Evolutionary conservation across 306 rosid genomes (phyloP), one percentile per base, ranked within the genome.

Genomic region (Lathyrus tuberosus): DNA sequence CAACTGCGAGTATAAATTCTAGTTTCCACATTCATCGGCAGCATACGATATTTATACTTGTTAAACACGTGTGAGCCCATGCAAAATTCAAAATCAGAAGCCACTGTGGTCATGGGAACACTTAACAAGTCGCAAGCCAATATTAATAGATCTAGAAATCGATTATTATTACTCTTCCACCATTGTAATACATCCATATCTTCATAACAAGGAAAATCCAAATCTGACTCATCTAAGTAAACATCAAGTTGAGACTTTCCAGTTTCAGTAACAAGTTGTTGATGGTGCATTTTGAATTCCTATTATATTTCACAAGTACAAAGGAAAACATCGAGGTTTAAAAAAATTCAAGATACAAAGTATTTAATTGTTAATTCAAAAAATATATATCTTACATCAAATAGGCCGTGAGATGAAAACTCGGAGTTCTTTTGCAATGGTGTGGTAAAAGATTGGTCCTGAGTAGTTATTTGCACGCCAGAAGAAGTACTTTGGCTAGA

Each of bases 271-370:
- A 6, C 28, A 44, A 46, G 22, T 20, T 20, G 38, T 8, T 24
- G 22, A 13, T 26, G 38, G 63, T 57, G 63, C 12, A 26, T n/a
- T 57, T 57, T 57, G 41, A 57, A 30, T 57, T 57, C 63, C 63
- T 30, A 57, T 57, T 14, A 30, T n/a, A 57, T 57, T 30, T 14
- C 18, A 57, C 41, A 57, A 30, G 22, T 57, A 38, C 28, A 57
- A 57, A 26, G 26, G 18, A 57, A 14, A 57, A 18, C 20, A 14
- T 28, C 2, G 18, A 13, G 16, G 40, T 1, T 13, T 57, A 56
- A 26, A 28, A 4, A 56, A 56, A 28, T 57, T 7, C 10, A 6
- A 57, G 17, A 57, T 28, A 14, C 2, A 57, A 57, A 6, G 17
- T 30, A 28, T 13, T 28, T 28, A 57, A 57, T 31, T 57, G 17